Evolutionary conservation across 1,284 basidiomycete species (phyloP), one percentile per base, ranked within the genome.

Genomic region (Ustilago trichophora): DNA sequence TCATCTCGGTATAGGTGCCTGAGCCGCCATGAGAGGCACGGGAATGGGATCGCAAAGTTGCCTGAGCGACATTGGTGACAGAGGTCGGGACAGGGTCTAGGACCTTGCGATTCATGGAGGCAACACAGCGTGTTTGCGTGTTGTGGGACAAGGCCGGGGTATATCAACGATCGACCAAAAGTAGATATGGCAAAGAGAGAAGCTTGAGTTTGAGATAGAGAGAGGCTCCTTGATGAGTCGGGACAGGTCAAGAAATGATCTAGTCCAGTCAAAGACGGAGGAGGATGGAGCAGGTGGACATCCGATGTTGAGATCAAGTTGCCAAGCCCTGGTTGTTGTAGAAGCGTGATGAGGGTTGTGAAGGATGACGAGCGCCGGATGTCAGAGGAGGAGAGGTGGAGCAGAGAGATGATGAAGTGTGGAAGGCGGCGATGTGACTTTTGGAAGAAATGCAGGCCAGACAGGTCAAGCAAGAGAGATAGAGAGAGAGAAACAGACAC

Each of bases 1-100:
- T 50, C 47, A 72, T 41, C 46, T 74, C 72, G 16, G 72, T 74
- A 37, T 74, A 65, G 56, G 64, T 42, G 22, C 57, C 67, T 34
- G 63, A 67, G 24, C 71, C 64, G 13, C 55, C 44, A 21, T 72
- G 64, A 29, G 66, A 60, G 25, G 70, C 50, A 27, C 60, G 55
- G 34, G 55, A 60, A 27, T 58, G 63, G 18, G 64, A 21, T 21
- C 64, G 47, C 33, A 60, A 15, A 44, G 35, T 36, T 18, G 57
- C 37, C 16, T 58, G 49, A 24, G 53, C 52, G 43, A 59, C 53
- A 55, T 65, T 66, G 38, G 43, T 49, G 44, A 60, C 55, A 13
- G 63, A 47, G 33, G 44, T 54, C 19, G 62, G 46, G 6, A 49
- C 52, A 7, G 68, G 53, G 4, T 33, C 64, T 34, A 65, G 22